Conservation (phyloP, 352 stramenopile species). For the Blastocystis sp. region DNA sequence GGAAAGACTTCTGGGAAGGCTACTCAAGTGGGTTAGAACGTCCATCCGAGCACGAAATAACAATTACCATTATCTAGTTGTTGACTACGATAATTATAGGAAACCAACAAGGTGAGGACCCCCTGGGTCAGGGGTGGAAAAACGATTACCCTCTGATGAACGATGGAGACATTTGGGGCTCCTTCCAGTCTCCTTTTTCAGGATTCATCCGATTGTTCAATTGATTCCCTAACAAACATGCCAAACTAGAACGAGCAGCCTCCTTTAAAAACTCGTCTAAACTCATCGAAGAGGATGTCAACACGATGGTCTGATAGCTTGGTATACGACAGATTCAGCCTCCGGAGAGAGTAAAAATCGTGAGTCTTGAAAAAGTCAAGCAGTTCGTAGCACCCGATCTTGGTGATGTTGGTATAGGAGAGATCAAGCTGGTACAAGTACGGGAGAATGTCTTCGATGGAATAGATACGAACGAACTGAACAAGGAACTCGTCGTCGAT, state of each 20-base stretch:
- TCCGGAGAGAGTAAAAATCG: background rate
- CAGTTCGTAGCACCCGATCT: constrained; percentile 15
- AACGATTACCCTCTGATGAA: background rate
- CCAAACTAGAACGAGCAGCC: constrained; percentile 34
- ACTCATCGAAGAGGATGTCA: constrained; percentile 31
- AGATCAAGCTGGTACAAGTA: constrained; percentile 40
- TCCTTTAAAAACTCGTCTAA: constrained; percentile 29
- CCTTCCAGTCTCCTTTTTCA: background rate
- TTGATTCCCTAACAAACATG: background rate
- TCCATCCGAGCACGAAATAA: background rate
- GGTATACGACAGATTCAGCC: constrained; percentile 42
- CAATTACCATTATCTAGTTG: constrained; percentile 56
- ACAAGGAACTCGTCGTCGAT: constrained; percentile 21
- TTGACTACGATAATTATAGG: constrained; percentile 34
- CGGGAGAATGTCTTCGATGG: background rate
- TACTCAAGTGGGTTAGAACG: background rate
- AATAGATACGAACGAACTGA: constrained; percentile 33
- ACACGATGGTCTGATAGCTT: constrained; percentile 37
- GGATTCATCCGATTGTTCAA: no score
- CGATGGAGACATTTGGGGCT: background rate
- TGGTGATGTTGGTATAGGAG: constrained; percentile 21
- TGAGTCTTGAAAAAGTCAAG: constrained; percentile 32
- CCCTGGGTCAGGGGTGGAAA: background rate
- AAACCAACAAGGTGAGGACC: background rate
- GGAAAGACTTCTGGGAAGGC: constrained; percentile 99